A percentile compares a stretch with the other conserved stretches of the same genome.
Conservation (phyloP, 139 green algal species). For the Chlamydomonas urium region DNA sequence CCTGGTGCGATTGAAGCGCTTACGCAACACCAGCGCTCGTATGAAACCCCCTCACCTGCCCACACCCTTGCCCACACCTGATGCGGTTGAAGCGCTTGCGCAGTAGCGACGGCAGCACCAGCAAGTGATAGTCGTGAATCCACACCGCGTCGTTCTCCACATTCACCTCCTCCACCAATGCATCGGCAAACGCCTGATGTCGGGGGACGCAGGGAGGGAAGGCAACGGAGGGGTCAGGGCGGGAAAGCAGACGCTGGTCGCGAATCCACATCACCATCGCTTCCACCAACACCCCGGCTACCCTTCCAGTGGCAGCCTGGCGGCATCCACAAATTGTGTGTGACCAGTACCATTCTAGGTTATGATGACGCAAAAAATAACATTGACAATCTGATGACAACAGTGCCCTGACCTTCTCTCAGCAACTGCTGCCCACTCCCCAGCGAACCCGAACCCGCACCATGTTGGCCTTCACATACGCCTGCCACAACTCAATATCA, state of each 20-base stretch:
- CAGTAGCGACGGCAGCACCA: constrained; percentile 93
- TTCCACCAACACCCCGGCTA: no score
- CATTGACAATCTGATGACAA: background rate
- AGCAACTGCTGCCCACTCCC: background rate
- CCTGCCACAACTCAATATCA: constrained; percentile 85
- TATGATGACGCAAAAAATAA: no score
- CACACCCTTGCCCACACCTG: constrained; percentile 40
- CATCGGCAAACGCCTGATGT: constrained; percentile 14
- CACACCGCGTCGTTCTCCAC: constrained; percentile 91
- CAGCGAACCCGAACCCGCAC: constrained; percentile 27
- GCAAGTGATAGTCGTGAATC: constrained; percentile 99
- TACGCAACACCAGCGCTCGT: no score
- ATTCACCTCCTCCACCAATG: constrained; percentile 69
- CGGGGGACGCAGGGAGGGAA: background rate
- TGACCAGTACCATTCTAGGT: no score
- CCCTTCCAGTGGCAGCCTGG: no score
- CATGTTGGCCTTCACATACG: constrained; percentile 97
- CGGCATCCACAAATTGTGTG: no score
- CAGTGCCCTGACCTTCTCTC: background rate
- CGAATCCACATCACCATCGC: no score
- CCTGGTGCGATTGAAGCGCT: no score
- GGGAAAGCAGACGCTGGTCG: no score
- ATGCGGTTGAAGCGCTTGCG: constrained; percentile 75
- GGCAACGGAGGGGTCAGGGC: background rate
- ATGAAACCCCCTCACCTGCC: background rate